phyloP scores from a whole-genome alignment of 495 filamentous ascomycete species.

The Aspergillus leporis region DNA sequence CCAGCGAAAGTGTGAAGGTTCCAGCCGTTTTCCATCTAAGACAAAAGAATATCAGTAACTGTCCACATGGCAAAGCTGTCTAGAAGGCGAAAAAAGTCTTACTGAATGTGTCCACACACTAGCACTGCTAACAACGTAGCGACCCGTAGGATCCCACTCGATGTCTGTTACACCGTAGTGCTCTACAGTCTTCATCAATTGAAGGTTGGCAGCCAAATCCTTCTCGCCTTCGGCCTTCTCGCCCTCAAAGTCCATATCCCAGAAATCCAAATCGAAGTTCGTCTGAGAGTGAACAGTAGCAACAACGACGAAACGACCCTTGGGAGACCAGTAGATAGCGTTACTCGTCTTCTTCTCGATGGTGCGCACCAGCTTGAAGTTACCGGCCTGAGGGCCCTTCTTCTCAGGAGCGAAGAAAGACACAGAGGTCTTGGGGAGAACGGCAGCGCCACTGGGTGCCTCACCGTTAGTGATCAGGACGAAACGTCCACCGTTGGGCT shows the following conservation, averaged over 20 bases:
- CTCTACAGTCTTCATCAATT: slow-evolving; percentile 87
- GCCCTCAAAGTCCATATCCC: slow-evolving; percentile 95
- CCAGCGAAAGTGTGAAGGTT: slow-evolving; percentile 97
- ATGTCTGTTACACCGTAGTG: slow-evolving; percentile 98
- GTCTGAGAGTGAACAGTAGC: slow-evolving; percentile 90
- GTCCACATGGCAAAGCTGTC: not conserved
- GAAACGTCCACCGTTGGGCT: slow-evolving; percentile 94
- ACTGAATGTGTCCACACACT: slow-evolving; percentile 94
- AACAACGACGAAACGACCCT: slow-evolving; percentile 90
- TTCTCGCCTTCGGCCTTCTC: slow-evolving; percentile 91
- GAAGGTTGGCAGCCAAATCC: slow-evolving; percentile 90
- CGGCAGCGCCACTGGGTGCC: slow-evolving; percentile 71
- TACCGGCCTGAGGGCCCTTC: slow-evolving; percentile 76
- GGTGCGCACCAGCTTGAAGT: slow-evolving; percentile 92
- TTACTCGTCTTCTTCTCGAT: slow-evolving; percentile 99
- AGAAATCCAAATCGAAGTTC: slow-evolving; percentile 95
- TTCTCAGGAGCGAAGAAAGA: slow-evolving; percentile 97
- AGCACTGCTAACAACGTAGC: slow-evolving; percentile 89
- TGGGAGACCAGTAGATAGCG: slow-evolving; percentile 99
- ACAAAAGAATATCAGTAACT: slow-evolving; percentile 34
- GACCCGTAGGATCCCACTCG: slow-evolving; percentile 95
- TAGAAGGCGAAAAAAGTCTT: slow-evolving; percentile 39
- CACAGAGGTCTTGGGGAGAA: slow-evolving; percentile 90
- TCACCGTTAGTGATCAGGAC: slow-evolving; percentile 96
- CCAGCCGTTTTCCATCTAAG: slow-evolving; percentile 97